These are phyloP conservation scores for Circinella minor DNA, from an alignment of 371 early-diverging fungal species.

Conservation along the genomic window DNA sequence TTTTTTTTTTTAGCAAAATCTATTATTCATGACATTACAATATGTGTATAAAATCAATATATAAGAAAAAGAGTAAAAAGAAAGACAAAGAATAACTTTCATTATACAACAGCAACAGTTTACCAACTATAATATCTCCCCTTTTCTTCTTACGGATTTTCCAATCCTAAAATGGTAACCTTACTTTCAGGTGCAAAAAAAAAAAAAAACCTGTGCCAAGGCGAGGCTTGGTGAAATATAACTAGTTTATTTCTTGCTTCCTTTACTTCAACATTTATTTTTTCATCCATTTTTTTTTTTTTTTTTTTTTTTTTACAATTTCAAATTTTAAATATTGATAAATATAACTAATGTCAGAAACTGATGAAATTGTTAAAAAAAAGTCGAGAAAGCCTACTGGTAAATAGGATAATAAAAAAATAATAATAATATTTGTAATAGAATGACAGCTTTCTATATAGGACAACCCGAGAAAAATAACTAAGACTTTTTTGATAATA, in stretches of 20 bases:
- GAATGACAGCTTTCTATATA: too few species aligned
- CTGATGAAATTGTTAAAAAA: conserved; percentile 14
- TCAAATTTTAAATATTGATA: background rate
- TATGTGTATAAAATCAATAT: too few species aligned
- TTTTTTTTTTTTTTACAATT: background rate
- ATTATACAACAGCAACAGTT: too few species aligned
- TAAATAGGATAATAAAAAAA: conserved; percentile 1
- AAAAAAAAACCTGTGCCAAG: background rate
- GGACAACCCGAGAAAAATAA: too few species aligned
- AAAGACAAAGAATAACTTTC: too few species aligned
- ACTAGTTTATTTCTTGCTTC: background rate
- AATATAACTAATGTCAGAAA: conserved; percentile 4
- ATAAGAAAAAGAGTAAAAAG: too few species aligned
- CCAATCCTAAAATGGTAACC: conserved; percentile 5
- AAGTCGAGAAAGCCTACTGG: conserved; percentile 26
- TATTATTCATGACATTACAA: too few species aligned
- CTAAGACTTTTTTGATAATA: too few species aligned
- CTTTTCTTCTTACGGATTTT: too few species aligned
- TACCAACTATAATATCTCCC: too few species aligned
- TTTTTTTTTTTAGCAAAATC: too few species aligned
- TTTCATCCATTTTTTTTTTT: background rate
- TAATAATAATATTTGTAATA: background rate
- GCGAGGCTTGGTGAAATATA: conserved; percentile 1
- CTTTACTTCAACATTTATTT: background rate
- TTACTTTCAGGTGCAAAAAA: background rate